Conservation (phyloP, 2,329 filamentous ascomycete genomes). For the Ramularia endophylla region DNA sequence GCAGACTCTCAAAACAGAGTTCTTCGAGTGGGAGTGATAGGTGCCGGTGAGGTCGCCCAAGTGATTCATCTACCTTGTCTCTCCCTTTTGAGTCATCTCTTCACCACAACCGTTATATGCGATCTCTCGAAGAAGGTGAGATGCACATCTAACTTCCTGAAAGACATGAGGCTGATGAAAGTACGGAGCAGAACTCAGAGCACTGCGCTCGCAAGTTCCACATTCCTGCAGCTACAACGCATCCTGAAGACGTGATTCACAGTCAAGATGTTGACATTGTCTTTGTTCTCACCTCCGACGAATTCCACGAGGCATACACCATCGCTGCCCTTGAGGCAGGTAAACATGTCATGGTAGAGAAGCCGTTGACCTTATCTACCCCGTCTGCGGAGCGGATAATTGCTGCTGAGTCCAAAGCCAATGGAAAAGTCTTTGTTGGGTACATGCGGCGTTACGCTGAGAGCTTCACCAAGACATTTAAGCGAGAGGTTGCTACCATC, state of each 20-base stretch:
- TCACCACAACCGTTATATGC: conserved; percentile 45
- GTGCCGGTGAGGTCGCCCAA: conserved; percentile 40
- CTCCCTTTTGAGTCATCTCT: conserved; percentile 40
- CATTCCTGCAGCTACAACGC: conserved; percentile 30
- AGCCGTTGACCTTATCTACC: conserved; percentile 49
- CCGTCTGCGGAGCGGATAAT: conserved; percentile 44
- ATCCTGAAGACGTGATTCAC: conserved; percentile 39
- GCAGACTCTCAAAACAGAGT: not conserved
- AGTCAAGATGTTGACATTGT: conserved; percentile 47
- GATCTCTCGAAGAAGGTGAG: conserved; percentile 42
- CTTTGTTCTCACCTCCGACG: conserved; percentile 49
- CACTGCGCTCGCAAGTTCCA: conserved; percentile 37
- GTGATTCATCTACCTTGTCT: conserved; percentile 51
- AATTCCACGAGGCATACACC: conserved; percentile 49
- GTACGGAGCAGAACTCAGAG: conserved; percentile 16
- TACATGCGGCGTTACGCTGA: conserved; percentile 58
- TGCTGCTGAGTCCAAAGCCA: conserved; percentile 42
- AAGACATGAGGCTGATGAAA: not conserved
- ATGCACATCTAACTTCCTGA: conserved; percentile 13
- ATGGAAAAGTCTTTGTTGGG: conserved; percentile 51
- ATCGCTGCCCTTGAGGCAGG: conserved; percentile 47
- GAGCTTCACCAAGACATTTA: conserved; percentile 48
- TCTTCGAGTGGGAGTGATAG: conserved; percentile 39
- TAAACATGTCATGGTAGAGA: conserved; percentile 56
- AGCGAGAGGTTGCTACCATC: conserved; percentile 47